Evolutionary conservation across 495 filamentous ascomycete species (phyloP).

Genomic region (Penicillium diatomitis): DNA sequence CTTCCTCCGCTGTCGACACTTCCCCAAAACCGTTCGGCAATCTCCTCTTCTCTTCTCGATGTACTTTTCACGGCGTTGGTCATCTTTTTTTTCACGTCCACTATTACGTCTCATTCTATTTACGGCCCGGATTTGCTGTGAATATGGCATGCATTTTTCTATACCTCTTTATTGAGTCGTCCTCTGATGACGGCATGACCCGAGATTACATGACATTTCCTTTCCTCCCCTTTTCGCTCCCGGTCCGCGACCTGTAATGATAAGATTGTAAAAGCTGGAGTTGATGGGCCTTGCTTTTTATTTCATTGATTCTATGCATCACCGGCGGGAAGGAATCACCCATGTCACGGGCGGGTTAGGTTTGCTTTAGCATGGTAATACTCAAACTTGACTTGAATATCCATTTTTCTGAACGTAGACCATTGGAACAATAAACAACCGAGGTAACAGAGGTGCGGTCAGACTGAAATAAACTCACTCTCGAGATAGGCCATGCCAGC

Average conservation of each 20-base stretch:
- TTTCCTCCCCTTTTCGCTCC: constrained; percentile 21
- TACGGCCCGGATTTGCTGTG: constrained; percentile 19
- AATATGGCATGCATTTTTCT: constrained; percentile 24
- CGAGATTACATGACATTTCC: constrained; percentile 28
- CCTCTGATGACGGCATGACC: constrained; percentile 24
- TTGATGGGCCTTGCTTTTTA: constrained; percentile 8
- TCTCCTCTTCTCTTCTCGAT: constrained; percentile 8
- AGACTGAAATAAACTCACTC: too few relatives aligned
- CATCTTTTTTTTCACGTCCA: constrained; percentile 8
- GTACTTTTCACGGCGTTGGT: constrained; percentile 23
- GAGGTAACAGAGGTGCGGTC: too few relatives aligned
- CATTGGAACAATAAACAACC: too few relatives aligned
- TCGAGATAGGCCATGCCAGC: too few relatives aligned
- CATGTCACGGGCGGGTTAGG: too few relatives aligned
- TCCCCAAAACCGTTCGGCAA: neutral
- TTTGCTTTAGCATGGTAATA: too few relatives aligned
- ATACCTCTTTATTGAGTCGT: constrained; percentile 21
- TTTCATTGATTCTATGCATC: constrained; percentile 11
- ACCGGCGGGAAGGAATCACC: constrained; percentile 6
- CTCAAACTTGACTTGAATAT: too few relatives aligned
- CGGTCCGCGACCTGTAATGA: constrained; percentile 26
- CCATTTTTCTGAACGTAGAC: too few relatives aligned
- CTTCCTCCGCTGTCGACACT: constrained; percentile 2
- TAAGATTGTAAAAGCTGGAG: constrained; percentile 33
- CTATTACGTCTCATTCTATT: constrained; percentile 15